Base-by-base conservation (phyloP, 140 eudicot genomes). In the Senecio squalidus region DNA sequence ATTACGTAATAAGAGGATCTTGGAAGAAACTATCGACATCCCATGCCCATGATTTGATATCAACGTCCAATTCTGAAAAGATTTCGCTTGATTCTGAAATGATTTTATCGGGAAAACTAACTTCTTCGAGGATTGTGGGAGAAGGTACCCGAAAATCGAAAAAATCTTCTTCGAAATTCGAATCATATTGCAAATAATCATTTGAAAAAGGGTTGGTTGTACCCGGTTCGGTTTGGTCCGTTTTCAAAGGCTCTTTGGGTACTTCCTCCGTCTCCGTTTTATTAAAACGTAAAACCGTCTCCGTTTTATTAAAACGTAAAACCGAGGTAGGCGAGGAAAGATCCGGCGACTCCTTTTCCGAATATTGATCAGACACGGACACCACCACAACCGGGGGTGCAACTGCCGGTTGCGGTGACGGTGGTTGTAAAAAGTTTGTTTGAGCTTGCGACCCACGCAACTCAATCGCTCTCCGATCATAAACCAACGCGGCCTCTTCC, bases 401-500 rank as follows among this genome's bases (percentile, higher is more conserved):
- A 44, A 58, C 16, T 18, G n/a, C 16, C 0, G 30, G 15, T 1
- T 8, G 34, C 40, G 16, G 56, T 11, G 58, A 60, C 15, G 85
- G 85, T 3, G 85, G 83, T 11, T 29, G 58, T 4, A 76, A 3
- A 5, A 90, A 65, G 51, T 90, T 90, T 0, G 95, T 85, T 6
- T 54, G 26, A 3, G 97, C 95, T 22, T 74, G 66, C 0, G 90
- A 51, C 0, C 97, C 97, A 2, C 94, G 93, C 1, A 90, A 20
- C 30, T 60, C 57, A 49, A 90, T 85, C 0, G 97, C 97, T 15
- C 76, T 79, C 16, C 52, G 75, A 59, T 90, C 94, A 48, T 90
- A 90, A 30, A 62, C 94, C 20, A 80, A 18, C 2, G 97, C 97
- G 0, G 97, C 97, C 64, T 85, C 94, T 48, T 82, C 95, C 0